Percentiles rank a stretch among this genome's conserved stretches.
Evolutionary conservation across 257 asterid species (phyloP).

Genomic region (Knoxia roxburghii): DNA sequence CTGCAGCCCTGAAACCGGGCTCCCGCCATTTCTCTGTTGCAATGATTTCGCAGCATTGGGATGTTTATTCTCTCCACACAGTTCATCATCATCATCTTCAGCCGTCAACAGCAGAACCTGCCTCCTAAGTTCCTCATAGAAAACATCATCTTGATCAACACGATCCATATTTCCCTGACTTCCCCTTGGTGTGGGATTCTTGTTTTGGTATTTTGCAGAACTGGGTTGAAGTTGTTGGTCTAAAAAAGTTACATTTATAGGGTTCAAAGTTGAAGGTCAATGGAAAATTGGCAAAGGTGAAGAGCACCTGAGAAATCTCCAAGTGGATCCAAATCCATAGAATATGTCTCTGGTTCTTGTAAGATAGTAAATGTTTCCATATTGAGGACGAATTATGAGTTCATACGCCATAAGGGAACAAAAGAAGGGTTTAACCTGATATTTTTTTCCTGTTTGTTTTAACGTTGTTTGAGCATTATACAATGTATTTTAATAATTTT

Average conservation of each 20-base stretch:
- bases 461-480: background rate
- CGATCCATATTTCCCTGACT: conserved; percentile 17
- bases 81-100: conserved; percentile 39
- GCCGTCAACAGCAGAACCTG: conserved; percentile 50
- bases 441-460: background rate
- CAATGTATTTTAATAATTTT: background rate
- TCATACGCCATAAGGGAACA: background rate
- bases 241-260: conserved; percentile 20
- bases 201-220: background rate
- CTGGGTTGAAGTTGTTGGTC: too few relatives aligned
- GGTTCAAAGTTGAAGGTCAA: conserved; percentile 34
- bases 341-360: conserved; percentile 43
- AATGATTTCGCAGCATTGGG: conserved; percentile 8
- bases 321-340: conserved; percentile 30
- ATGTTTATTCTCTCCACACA: conserved; percentile 7
- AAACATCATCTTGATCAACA: conserved; percentile 44
- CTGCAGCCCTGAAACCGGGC: conserved; percentile 3
- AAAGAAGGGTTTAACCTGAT: background rate
- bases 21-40: background rate
- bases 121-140: conserved; percentile 45
- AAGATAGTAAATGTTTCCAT: conserved; percentile 7
- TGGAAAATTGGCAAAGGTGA: conserved; percentile 18
- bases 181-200: conserved; percentile 31
- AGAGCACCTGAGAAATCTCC: conserved; percentile 26
- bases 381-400: background rate